Base-by-base conservation (phyloP, 352 stramenopile genomes). In the Hyaloperonospora brassicae region DNA sequence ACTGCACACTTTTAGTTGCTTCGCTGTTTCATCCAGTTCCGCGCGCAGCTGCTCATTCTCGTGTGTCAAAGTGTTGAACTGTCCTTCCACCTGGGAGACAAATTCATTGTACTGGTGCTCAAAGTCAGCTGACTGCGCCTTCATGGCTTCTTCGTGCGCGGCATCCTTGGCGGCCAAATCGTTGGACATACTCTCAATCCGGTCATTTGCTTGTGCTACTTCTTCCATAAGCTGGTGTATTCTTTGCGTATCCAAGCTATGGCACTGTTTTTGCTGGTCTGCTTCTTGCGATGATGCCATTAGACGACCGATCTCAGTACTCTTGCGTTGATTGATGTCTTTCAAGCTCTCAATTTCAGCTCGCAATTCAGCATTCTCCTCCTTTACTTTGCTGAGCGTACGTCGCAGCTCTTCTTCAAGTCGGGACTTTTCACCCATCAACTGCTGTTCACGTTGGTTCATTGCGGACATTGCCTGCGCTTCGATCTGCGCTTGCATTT, bases 91-190 rank as follows among this genome's bases (percentile, higher is more conserved):
- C 52, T 87, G 74, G 4, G 58, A 47, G 9, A 76, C 69, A 3
- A 79, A 75, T 3, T 76, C 67, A 34, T 70, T 84, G 51, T 84
- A 85, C 56, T 87, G 72, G 6, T 41, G 59, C 47, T 89, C 75
- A 24, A 83, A 82, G 30, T 81, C 69, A 21, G 49, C 62, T 51
- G 61, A 59, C 40, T 87, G 79, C 7, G 59, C 55, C 41, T 72
- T 72, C 27, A 89, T 49, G 2, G 64, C 64, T 59, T 86, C 73
- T 10, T 67, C 52, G 39, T 79, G 64, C 21, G 62, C 45, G 30
- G 67, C 53, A 24, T 86, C 64, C 30, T 84, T 81, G 14, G 81
- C 65, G 24, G 62, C 52, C 25, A 86, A 45, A 6, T 77, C 67
- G 22, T 76, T 71, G 5, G 68, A 59, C 2, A 87, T 47, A 1